Evolutionary conservation across 2,329 filamentous ascomycete genomes (phyloP), one percentile per base, ranked within the genome.

Genomic region (Bertia moriformis): DNA sequence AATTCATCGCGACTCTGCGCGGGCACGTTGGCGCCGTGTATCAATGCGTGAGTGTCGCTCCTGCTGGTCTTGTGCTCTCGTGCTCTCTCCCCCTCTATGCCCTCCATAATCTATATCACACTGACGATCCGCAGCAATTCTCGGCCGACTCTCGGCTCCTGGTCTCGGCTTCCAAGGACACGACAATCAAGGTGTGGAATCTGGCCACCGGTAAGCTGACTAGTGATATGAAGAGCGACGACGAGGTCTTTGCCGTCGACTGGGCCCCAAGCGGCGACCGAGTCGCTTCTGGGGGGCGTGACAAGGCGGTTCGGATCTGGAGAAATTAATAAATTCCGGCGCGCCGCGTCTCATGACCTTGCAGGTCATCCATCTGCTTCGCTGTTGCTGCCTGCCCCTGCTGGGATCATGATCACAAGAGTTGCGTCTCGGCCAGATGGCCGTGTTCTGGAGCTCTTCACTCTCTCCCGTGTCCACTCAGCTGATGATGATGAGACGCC

Each of bases 41-140:
- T 49, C 78, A 81, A 58, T 76, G 73, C 43, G 73, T 71, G 40
- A n/a, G 84, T 83, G 55, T 78, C 73, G 14, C n/a, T n/a, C n/a
- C n/a, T n/a, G 3, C 35, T 38, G 19, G 32, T 19, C 20, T 32
- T 29, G 15, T 19, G 29, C 38, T 14, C 30, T 18, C 15, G 14
- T n/a, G 18, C 27, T 27, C 19, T 35, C 18, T 38, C 19, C 20
- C 35, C 37, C 12, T 7, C 20, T 35, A 39, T 22, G 20, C 4
- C 19, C 14, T 39, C 20, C 17, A 24, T 24, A n/a, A 18, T 18
- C 4, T 14, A 14, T n/a, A 17, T 73, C 35, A 87, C 83, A 1
- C 81, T 88, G 2, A 88, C 96, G 14, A 96, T 95, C 54, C 86
- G 93, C n/a, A n/a, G n/a, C n/a, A n/a, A n/a, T 98, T 95, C 63